Base-by-base conservation (phyloP, 352 stramenopile genomes). In the Phytophthora fragariae region DNA sequence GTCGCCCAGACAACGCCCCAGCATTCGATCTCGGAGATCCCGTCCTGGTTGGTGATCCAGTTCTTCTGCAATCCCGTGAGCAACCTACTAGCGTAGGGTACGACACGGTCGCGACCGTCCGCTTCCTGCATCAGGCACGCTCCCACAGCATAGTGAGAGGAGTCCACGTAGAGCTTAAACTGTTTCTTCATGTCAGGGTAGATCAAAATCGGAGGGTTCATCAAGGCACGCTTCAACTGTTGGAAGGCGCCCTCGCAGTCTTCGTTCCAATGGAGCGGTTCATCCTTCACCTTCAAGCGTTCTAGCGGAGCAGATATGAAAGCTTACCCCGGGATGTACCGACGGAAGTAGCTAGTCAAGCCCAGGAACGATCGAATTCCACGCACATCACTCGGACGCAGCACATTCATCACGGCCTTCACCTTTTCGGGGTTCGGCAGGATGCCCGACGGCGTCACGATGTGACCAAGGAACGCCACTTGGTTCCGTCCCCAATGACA, bases 101-200 rank as follows among this genome's bases (percentile, higher is more conserved):
- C 47, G 3, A 66, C 60, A 39, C 31, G 46, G n/a, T 58, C 19
- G 0, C 47, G 46, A 12, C 33, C 47, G 19, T 66, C 21, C 1
- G 46, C 47, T n/a, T 35, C 33, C 14, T 66, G 60, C 33, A 53
- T 66, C 1, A 58, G 60, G 33, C 60, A 66, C 33, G 60, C 31
- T 53, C 49, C 60, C 2, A 66, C 31, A 0, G 47, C 49, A 37
- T 58, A 58, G 2, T n/a, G 31, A 9, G 60, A 58, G 0, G 60
- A 66, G 12, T 59, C 47, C 46, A 66, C 60, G 11, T 41, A 66
- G 2, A 66, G 14, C 19, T 58, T 53, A 21, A 61, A 66, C 31
- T 47, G 46, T 37, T 29, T 50, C 10, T n/a, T 50, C 9, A 35
- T 27, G 31, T 66, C 35, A 12, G 60, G 60, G 24, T 66, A 59